Conservation (phyloP, 2,329 filamentous ascomycete species). For the Colletotrichum sp. region DNA sequence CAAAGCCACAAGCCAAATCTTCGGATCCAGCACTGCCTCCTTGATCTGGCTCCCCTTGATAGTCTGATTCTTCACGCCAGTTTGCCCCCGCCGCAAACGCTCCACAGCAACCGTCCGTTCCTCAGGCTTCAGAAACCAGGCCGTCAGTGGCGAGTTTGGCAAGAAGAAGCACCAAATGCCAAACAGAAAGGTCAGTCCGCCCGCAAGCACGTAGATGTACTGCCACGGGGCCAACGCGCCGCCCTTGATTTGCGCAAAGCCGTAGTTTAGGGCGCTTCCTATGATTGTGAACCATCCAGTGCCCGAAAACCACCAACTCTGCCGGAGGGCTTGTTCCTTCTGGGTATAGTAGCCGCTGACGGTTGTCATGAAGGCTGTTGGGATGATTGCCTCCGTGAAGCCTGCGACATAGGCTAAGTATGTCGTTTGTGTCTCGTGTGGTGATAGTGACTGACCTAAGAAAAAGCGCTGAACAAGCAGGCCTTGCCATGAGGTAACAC, state of each 20-base stretch:
- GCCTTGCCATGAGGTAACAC: conserved; percentile 56
- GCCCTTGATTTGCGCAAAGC: conserved; percentile 50
- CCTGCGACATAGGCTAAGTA: not conserved
- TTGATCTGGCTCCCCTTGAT: conserved; percentile 51
- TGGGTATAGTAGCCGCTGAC: conserved; percentile 55
- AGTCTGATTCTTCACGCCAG: conserved; percentile 51
- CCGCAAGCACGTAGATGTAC: conserved; percentile 58
- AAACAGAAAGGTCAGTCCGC: conserved; percentile 52
- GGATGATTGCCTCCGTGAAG: conserved; percentile 53
- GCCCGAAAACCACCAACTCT: conserved; percentile 55
- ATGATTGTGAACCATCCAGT: conserved; percentile 50
- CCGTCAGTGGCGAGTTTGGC: conserved; percentile 57
- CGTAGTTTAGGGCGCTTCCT: conserved; percentile 53
- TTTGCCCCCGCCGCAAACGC: conserved; percentile 51
- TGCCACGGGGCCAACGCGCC: conserved; percentile 54
- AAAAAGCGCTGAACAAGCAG: conserved; percentile 57
- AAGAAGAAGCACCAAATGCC: conserved; percentile 57
- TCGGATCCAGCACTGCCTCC: conserved; percentile 52
- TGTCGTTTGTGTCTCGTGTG: not conserved
- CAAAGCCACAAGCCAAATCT: conserved; percentile 56
- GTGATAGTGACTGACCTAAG: conserved; percentile 11
- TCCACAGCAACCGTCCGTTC: conserved; percentile 58
- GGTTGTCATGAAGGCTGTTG: conserved; percentile 55
- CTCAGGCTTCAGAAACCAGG: conserved; percentile 58
- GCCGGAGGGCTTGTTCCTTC: conserved; percentile 51